Conservation (phyloP, 2,329 filamentous ascomycete genomes). For the Orbilia oligospora region DNA sequence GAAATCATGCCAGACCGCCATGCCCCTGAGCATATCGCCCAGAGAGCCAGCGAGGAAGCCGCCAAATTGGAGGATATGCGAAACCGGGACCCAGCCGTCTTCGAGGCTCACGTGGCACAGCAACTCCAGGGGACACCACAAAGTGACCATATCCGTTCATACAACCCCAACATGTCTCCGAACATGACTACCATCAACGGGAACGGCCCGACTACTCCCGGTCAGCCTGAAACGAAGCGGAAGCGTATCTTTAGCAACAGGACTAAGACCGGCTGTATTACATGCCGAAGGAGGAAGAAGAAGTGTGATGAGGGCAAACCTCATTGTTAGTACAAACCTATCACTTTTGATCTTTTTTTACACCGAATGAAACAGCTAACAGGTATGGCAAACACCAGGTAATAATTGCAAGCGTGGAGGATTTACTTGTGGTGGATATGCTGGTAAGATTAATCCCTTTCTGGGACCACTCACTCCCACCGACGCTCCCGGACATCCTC, state of each 20-base stretch:
- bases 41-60: conserved; percentile 53
- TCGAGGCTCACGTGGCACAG: conserved; percentile 47
- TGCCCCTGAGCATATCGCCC: conserved; percentile 52
- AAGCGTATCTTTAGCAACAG: conserved; percentile 92
- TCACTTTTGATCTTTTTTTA: conserved; percentile 19
- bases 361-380: conserved; percentile 21
- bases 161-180: conserved; percentile 52
- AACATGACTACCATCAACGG: conserved; percentile 49
- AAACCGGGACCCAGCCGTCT: conserved; percentile 46
- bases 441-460: conserved; percentile 79
- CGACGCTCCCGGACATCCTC: conserved; percentile 71
- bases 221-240: conserved; percentile 69
- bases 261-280: conserved; percentile 95
- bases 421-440: conserved; percentile 93
- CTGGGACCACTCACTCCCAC: conserved; percentile 81
- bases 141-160: conserved; percentile 50
- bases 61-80: conserved; percentile 57
- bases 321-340: conserved; percentile 75
- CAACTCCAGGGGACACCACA: conserved; percentile 50
- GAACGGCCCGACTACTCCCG: conserved; percentile 37
- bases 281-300: conserved; percentile 92
- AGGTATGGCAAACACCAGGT: conserved; percentile 70
- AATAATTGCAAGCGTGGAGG: conserved; percentile 91
- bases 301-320: conserved; percentile 97
- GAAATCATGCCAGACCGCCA: conserved; percentile 53